These are phyloP conservation scores for Piloderma croceum DNA, from an alignment of 768 basidiomycete genomes.

Conservation along the genomic window DNA sequence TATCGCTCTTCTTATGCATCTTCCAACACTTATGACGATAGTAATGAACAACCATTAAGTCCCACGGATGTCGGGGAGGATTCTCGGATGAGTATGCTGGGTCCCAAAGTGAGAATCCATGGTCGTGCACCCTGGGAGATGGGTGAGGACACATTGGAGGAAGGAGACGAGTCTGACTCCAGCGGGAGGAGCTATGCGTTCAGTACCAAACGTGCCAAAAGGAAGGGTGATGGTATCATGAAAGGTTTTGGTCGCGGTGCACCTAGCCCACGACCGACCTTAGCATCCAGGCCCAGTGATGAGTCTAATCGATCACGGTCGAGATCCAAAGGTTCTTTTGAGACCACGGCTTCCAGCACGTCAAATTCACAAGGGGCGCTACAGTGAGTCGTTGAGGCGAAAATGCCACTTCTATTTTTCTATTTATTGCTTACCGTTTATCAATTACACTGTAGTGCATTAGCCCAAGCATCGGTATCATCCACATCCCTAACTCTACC, in stretches of 20 bases:
- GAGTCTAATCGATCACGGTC: slow-evolving; percentile 55
- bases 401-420: slow-evolving; percentile 6
- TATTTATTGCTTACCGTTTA: slow-evolving; percentile 3
- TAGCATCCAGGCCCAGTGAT: slow-evolving; percentile 49
- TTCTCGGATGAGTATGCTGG: slow-evolving; percentile 62
- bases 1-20: slow-evolving; percentile 19
- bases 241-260: slow-evolving; percentile 43
- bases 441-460: slow-evolving; percentile 40
- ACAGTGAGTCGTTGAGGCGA: slow-evolving; percentile 43
- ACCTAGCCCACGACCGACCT: slow-evolving; percentile 39
- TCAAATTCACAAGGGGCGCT: slow-evolving; percentile 49
- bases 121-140: slow-evolving; percentile 80
- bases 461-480: slow-evolving; percentile 58
- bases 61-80: slow-evolving; percentile 39
- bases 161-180: slow-evolving; percentile 44
- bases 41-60: slow-evolving; percentile 16
- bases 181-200: slow-evolving; percentile 25
- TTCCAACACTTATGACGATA: slow-evolving; percentile 4
- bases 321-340: slow-evolving; percentile 52
- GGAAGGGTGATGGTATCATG: slow-evolving; percentile 26
- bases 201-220: slow-evolving; percentile 18
- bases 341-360: slow-evolving; percentile 46
- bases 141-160: slow-evolving; percentile 42
- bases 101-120: slow-evolving; percentile 81
- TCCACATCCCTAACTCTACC: slow-evolving; percentile 44